These are phyloP conservation scores for Dianthus caryophyllus DNA, from an alignment of 148 eudicot species.

Conservation along the genomic window DNA sequence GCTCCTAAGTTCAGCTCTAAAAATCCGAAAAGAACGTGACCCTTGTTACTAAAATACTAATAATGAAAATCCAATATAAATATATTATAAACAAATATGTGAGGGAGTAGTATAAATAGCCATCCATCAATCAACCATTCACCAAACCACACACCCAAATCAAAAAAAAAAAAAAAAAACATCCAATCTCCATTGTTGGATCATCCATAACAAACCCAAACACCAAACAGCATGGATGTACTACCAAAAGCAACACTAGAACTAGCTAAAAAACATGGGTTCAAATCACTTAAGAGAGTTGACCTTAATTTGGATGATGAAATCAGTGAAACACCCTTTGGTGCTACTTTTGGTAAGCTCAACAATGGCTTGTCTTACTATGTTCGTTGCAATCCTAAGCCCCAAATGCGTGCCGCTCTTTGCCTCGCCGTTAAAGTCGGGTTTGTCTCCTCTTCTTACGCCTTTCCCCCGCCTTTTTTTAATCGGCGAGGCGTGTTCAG, in stretches of 20 bases:
- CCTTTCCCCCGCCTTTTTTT: not conserved
- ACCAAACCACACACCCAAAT: no score
- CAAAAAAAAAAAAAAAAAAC: no score
- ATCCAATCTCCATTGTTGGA: not conserved
- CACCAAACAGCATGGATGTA: conserved; percentile 38
- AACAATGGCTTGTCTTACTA: conserved; percentile 66
- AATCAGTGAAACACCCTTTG: conserved; percentile 45
- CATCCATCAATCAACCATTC: no score
- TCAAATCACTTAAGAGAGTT: conserved; percentile 49
- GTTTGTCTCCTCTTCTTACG: conserved; percentile 23
- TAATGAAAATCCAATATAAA: no score
- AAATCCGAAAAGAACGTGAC: no score
- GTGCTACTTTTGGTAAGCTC: conserved; percentile 57
- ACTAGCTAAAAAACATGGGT: conserved; percentile 42
- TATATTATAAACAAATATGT: no score
- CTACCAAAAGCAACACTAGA: conserved; percentile 43
- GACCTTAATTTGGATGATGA: conserved; percentile 37
- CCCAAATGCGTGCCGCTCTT: conserved; percentile 73
- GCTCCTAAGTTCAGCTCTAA: no score
- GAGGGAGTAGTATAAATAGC: no score
- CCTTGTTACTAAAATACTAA: no score
- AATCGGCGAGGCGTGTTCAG: no score
- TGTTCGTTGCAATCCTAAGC: conserved; percentile 68
- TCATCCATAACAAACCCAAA: no score
- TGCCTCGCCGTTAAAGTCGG: conserved; percentile 79